These are phyloP conservation scores for Talaromyces adpressus DNA, from an alignment of 495 filamentous ascomycete genomes.

Conservation along the genomic window DNA sequence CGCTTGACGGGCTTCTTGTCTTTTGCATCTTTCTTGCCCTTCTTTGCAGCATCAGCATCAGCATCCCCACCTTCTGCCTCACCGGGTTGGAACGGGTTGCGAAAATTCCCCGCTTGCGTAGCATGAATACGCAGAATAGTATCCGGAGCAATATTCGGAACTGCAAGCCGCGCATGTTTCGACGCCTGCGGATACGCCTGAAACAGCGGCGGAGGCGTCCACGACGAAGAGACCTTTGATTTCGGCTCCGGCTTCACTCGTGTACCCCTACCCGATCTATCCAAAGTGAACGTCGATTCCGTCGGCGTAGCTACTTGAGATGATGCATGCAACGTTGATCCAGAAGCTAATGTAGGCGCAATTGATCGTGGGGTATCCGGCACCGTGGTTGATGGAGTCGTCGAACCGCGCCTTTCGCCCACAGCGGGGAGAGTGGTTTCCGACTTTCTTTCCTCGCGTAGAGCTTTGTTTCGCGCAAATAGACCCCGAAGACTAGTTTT, in stretches of 20 bases:
- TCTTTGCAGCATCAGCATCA: constrained; percentile 16
- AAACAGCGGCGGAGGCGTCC: constrained; percentile 79
- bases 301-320: constrained; percentile 18
- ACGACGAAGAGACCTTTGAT: constrained; percentile 30
- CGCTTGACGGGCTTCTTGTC: constrained; percentile 41
- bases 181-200: constrained; percentile 83
- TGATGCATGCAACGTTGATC: constrained; percentile 21
- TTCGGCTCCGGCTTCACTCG: constrained; percentile 17
- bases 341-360: constrained; percentile 22
- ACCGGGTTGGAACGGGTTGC: constrained; percentile 22
- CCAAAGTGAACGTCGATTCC: constrained; percentile 8
- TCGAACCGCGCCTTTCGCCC: constrained; percentile 20
- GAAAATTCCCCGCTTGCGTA: constrained; percentile 34
- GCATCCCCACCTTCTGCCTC: constrained; percentile 19
- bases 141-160: constrained; percentile 46
- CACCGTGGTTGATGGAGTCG: constrained; percentile 10
- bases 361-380: constrained; percentile 17
- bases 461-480: constrained; percentile 31
- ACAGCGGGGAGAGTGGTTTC: constrained; percentile 30
- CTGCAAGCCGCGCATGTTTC: constrained; percentile 46
- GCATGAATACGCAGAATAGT: constrained; percentile 52
- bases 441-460: constrained; percentile 14
- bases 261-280: constrained; percentile 14
- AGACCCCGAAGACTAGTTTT: constrained; percentile 33
- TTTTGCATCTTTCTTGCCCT: constrained; percentile 33